Evolutionary conservation across 345 rosid genomes (phyloP), one percentile per base, ranked within the genome.

Genomic region (Pelargonium nanum): DNA sequence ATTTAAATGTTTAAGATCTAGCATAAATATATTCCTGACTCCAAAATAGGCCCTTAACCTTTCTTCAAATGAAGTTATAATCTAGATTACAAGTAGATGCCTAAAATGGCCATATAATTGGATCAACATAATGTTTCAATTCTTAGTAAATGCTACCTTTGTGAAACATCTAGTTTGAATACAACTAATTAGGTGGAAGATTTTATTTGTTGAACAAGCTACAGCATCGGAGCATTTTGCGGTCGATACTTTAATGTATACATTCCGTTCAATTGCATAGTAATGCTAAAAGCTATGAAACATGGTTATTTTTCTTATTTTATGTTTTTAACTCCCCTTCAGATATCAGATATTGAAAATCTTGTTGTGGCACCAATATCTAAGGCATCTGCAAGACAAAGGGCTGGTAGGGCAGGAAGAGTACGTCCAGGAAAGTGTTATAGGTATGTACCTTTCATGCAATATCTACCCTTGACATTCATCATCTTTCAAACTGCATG

Each of bases 341-440:
- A 92, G 99, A 80, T 93, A 51, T 76, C 99, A 53, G 96, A 93
- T 65, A 86, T 93, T 40, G 96, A 93, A 77, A 89, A 81, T 78
- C 89, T 93, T 61, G 84, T 93, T 28, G 90, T 93, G 61, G 90
- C 97, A 56, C 94, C 99, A 54, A 87, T 89, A 73, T 89, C 97
- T 45, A 89, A 89, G 74, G 99, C 99, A 62, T 93, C 99, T 70
- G 96, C 99, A 56, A 84, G 85, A 56, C 99, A 93, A 75, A 85
- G 99, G 72, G 78, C 99, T 70, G 99, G 99, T 65, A 85, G 99
- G 72, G 97, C 99, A 63, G 97, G 99, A 61, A 78, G 97, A 75
- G 76, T 93, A 65, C 85, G 97, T 55, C 97, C 96, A 16, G 99
- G 99, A 58, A 89, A 89, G 68, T 93, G 99, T 77, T 93, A 85